Evolutionary conservation across 176 grass and related monocot species (phyloP).

Genomic region (Bonia amplexicaulis): DNA sequence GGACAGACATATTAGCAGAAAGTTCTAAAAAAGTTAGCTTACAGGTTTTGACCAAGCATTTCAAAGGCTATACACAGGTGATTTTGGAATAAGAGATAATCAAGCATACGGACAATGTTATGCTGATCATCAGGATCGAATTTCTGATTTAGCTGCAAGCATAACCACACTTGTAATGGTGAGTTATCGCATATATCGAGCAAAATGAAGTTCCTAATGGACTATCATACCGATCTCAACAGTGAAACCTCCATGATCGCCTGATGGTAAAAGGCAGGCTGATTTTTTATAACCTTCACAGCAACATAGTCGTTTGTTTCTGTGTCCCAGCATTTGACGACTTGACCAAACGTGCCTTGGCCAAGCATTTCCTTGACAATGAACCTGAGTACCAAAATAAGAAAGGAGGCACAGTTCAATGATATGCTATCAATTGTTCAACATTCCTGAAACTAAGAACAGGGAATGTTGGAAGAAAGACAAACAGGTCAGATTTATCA

Average conservation of each 20-base stretch:
- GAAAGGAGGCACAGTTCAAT: slow-evolving; percentile 19
- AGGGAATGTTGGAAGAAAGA: neutral
- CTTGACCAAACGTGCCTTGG: slow-evolving; percentile 98
- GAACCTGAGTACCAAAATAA: slow-evolving; percentile 54
- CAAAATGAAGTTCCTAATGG: slow-evolving; percentile 10
- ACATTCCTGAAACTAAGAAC: neutral
- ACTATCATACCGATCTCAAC: slow-evolving; percentile 60
- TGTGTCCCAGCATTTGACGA: slow-evolving; percentile 84
- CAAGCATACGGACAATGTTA: slow-evolving; percentile 96
- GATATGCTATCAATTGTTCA: slow-evolving; percentile 16
- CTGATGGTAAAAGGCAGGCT: slow-evolving; percentile 91
- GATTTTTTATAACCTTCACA: slow-evolving; percentile 99
- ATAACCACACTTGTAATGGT: slow-evolving; percentile 2
- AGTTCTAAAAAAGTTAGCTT: slow-evolving; percentile 31
- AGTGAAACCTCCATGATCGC: slow-evolving; percentile 77
- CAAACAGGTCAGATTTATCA: neutral
- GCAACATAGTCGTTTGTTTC: slow-evolving; percentile 78
- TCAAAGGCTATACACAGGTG: slow-evolving; percentile 97
- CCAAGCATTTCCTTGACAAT: slow-evolving; percentile 96
- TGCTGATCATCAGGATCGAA: slow-evolving; percentile 84
- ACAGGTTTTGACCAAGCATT: slow-evolving; percentile 98
- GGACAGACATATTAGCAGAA: neutral
- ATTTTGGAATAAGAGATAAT: slow-evolving; percentile 73
- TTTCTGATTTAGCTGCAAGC: slow-evolving; percentile 84
- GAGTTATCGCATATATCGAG: neutral